These are phyloP conservation scores for Sarocladiaceae sp. DNA, from an alignment of 2,329 filamentous ascomycete species.

Conservation along the genomic window DNA sequence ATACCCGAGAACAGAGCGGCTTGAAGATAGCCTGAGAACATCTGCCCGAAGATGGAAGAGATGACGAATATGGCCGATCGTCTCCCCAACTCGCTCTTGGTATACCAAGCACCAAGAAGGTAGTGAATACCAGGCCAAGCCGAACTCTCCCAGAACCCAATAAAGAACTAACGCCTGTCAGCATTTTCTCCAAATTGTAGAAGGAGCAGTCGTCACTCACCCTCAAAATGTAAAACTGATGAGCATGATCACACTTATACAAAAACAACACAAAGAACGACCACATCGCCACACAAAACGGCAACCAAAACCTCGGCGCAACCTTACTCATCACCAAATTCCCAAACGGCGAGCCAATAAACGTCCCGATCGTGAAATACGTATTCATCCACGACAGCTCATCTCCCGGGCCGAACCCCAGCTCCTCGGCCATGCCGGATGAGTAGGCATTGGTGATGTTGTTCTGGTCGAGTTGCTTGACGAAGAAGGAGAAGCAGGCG, in stretches of 20 bases:
- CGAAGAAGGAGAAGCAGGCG: constrained; percentile 41
- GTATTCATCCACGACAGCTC: constrained; percentile 42
- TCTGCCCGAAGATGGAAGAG: constrained; percentile 45
- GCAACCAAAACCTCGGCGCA: constrained; percentile 35
- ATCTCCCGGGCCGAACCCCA: constrained; percentile 35
- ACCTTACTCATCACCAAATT: constrained; percentile 1
- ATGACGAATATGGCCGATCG: constrained; percentile 55
- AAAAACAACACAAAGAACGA: constrained; percentile 34
- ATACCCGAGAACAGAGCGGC: constrained; percentile 27
- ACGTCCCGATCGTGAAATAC: constrained; percentile 36
- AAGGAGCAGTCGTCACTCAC: not conserved
- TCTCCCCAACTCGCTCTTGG: constrained; percentile 51
- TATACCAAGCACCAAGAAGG: constrained; percentile 56
- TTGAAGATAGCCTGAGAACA: constrained; percentile 32
- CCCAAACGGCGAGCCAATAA: not conserved
- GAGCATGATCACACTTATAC: constrained; percentile 29
- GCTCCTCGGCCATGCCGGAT: constrained; percentile 42
- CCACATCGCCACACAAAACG: constrained; percentile 31
- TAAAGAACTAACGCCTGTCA: constrained; percentile 39
- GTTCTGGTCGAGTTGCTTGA: constrained; percentile 41
- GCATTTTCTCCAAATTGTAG: too few relatives aligned
- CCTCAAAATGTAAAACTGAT: constrained; percentile 43
- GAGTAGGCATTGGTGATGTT: constrained; percentile 46
- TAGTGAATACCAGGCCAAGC: constrained; percentile 52
- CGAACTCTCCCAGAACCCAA: constrained; percentile 51